Percentiles rank a stretch among this genome's conserved stretches.
Evolutionary conservation across 148 eudicot species (phyloP).

Genomic region (Nyssa sinensis): DNA sequence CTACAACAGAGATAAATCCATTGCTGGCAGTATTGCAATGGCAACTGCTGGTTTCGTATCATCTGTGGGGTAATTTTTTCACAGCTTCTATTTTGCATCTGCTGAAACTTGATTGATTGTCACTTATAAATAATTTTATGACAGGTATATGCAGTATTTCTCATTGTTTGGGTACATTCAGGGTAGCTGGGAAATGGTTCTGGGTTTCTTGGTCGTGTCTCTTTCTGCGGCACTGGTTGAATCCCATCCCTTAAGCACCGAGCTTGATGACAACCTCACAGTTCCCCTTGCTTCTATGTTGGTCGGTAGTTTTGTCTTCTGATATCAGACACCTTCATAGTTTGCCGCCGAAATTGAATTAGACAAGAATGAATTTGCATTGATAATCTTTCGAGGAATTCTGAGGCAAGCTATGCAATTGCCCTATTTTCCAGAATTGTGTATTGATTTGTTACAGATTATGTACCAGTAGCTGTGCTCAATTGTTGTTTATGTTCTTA

Average conservation of each 20-base stretch:
- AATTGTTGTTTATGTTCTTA: not conserved
- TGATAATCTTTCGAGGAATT: not conserved
- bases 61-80: conserved; percentile 61
- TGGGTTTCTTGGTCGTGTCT: conserved; percentile 63
- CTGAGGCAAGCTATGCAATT: too few relatives aligned
- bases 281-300: conserved; percentile 67
- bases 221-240: conserved; percentile 68
- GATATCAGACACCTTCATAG: conserved; percentile 4
- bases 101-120: not conserved
- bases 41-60: conserved; percentile 67
- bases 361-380: not conserved
- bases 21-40: conserved; percentile 83
- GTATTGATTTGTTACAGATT: not conserved
- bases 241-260: conserved; percentile 74
- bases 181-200: conserved; percentile 53
- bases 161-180: conserved; percentile 67
- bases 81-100: not conserved
- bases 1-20: conserved; percentile 65
- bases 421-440: too few relatives aligned
- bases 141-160: conserved; percentile 86
- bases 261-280: conserved; percentile 80
- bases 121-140: not conserved
- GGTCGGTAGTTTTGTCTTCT: conserved; percentile 64
- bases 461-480: not conserved
- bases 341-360: not conserved